Evolutionary conservation across 1,139 yeast genomes (phyloP), one percentile per base, ranked within the genome.

Genomic region (Pichia sp.): DNA sequence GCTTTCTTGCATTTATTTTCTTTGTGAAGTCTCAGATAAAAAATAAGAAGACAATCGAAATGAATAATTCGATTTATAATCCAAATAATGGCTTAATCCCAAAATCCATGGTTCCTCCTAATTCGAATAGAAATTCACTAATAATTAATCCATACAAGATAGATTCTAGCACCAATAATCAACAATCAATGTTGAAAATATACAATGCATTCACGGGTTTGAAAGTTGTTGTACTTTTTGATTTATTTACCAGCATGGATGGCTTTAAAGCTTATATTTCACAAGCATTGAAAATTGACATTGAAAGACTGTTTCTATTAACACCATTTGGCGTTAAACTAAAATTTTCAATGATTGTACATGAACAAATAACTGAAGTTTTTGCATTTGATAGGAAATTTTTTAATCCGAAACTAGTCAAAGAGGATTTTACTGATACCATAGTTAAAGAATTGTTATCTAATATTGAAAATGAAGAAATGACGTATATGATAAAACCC

Each of bases 271-370:
- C 62, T 31, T 77, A 74, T 63, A 66, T 73, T 55, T 47, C 72
- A 47, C 60, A 66, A 7, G 65, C 68, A 39, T 70, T 79, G 56
- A 66, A 63, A 38, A 72, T 75, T 5, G 69, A 72, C 0, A 49
- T 57, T 1, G 76, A 72, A 30, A 75, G 79, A 55, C 62, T 81
- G 40, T 78, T 83, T 55, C 65, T 84, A n/a, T 65, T 84, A 41
- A 74, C 86, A 0, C 78, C 86, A 2, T 82, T 76, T 65, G 92
- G 89, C 0, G 73, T 76, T 43, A 79, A 76, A 57, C 68, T 83
- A 55, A 80, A 77, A 61, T 79, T 72, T 56, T 68, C 72, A 38
- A 72, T 75, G 59, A 66, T 77, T 44, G 53, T 61, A 4, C 64
- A 62, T 51, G 66, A 64, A 41, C 67, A 65, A 45, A 52, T 62